These are phyloP conservation scores for Poa pratensis DNA, from an alignment of 176 grass and related monocot species.

Conservation along the genomic window DNA sequence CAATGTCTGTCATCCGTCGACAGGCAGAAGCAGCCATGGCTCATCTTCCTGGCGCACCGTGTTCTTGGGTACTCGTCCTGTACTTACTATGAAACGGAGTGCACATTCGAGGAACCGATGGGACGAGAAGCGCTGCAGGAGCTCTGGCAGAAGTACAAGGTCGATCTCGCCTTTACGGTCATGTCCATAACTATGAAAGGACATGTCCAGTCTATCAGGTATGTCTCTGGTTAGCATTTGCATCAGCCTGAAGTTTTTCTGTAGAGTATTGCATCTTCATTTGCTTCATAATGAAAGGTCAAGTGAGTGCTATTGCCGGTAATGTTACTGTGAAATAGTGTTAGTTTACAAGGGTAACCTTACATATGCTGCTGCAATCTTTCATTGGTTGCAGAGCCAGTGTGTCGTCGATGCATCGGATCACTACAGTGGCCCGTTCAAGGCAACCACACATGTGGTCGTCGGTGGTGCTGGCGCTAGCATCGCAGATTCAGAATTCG, in stretches of 20 bases:
- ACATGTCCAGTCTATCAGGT: constrained; percentile 81
- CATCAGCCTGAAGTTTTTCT: neutral
- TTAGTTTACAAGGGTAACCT: neutral
- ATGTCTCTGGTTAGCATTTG: constrained; percentile 6
- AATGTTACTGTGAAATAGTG: neutral
- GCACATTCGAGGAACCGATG: constrained; percentile 71
- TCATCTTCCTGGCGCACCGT: constrained; percentile 75
- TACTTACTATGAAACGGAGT: constrained; percentile 44
- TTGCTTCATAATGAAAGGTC: neutral
- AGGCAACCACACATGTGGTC: constrained; percentile 68
- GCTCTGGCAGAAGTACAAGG: constrained; percentile 82
- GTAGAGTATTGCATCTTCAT: neutral
- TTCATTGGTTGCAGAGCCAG: constrained; percentile 46
- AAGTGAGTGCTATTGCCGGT: neutral
- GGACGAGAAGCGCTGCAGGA: constrained; percentile 67
- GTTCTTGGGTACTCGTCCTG: constrained; percentile 75
- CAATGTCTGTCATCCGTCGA: constrained; percentile 68
- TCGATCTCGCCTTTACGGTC: constrained; percentile 71
- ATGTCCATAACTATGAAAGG: constrained; percentile 80
- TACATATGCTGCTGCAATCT: neutral
- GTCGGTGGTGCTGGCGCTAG: constrained; percentile 64
- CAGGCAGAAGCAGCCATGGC: constrained; percentile 73
- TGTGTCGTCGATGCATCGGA: constrained; percentile 52
- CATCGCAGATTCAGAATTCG: constrained; percentile 49
- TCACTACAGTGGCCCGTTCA: constrained; percentile 62